A percentile compares a stretch with the other conserved stretches of the same genome.
phyloP scores from a whole-genome alignment of 495 filamentous ascomycete genomes.

The Achaetomiella virescens region DNA sequence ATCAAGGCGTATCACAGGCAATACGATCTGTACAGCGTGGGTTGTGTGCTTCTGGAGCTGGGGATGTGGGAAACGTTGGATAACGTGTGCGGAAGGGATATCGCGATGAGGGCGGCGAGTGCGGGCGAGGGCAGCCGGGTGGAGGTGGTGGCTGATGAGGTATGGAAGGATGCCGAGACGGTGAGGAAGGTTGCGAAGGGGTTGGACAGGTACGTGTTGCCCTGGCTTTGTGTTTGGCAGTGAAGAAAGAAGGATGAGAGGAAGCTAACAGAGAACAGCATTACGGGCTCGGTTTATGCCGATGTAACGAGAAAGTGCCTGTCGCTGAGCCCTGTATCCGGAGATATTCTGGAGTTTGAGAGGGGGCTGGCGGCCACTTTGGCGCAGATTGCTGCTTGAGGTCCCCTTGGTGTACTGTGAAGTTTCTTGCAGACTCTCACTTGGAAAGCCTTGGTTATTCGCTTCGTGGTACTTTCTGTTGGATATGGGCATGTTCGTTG shows the following conservation, averaged over 20 bases:
- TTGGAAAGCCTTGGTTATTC: too few relatives aligned
- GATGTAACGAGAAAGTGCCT: constrained; percentile 10
- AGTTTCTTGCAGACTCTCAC: too few relatives aligned
- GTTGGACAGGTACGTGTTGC: constrained; percentile 9
- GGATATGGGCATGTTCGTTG: too few relatives aligned
- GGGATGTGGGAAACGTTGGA: constrained; percentile 15
- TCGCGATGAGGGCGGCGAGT: not conserved
- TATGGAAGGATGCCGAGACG: constrained; percentile 8
- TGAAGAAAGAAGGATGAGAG: not conserved
- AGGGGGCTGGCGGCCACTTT: constrained; percentile 3
- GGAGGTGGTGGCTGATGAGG: not conserved
- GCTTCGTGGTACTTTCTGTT: too few relatives aligned
- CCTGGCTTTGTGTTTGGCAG: not conserved
- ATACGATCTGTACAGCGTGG: constrained; percentile 8
- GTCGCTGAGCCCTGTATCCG: not conserved
- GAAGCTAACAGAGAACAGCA: not conserved
- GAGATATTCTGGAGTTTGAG: constrained; percentile 9
- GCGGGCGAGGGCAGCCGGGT: not conserved
- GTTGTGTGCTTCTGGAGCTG: constrained; percentile 11
- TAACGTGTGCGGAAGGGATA: constrained; percentile 1
- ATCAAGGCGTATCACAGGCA: not conserved
- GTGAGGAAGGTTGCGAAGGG: constrained; percentile 5
- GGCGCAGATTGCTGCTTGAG: constrained; percentile 9
- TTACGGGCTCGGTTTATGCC: constrained; percentile 9
- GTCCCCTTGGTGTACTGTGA: too few relatives aligned